These are phyloP conservation scores for Candida neerlandica DNA, from an alignment of 1,139 yeast species.

Conservation along the genomic window DNA sequence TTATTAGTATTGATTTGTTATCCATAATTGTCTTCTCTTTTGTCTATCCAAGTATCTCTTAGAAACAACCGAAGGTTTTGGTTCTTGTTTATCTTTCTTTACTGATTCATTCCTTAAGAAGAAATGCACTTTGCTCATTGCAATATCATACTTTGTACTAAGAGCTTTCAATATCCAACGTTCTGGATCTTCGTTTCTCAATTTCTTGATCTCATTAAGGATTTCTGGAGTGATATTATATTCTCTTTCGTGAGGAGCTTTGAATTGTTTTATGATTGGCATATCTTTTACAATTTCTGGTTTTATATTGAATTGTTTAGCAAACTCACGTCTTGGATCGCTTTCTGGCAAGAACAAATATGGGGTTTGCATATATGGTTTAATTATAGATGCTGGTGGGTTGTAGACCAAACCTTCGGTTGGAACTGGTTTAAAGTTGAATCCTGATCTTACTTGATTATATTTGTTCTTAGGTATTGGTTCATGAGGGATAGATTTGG, in stretches of 20 bases:
- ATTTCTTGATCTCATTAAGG: constrained; percentile 58
- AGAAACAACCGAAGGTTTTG: neutral
- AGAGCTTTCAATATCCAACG: constrained; percentile 69
- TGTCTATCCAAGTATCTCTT: constrained; percentile 39
- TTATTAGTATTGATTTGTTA: constrained; percentile 51
- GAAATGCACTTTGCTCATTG: constrained; percentile 14
- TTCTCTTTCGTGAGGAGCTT: constrained; percentile 40
- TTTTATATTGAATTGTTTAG: constrained; percentile 19
- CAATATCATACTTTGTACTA: constrained; percentile 58
- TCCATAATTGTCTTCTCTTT: constrained; percentile 64
- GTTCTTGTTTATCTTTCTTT: constrained; percentile 14
- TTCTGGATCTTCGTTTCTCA: constrained; percentile 65
- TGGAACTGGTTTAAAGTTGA: constrained; percentile 45
- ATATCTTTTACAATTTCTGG: constrained; percentile 50
- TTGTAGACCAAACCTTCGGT: constrained; percentile 43
- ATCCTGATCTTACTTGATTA: constrained; percentile 41
- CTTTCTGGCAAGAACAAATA: constrained; percentile 66
- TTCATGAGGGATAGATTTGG: constrained; percentile 30
- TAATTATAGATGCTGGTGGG: constrained; percentile 36
- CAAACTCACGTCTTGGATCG: constrained; percentile 58
- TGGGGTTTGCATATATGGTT: constrained; percentile 55
- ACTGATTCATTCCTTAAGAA: constrained; percentile 17
- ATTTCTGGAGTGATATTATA: constrained; percentile 65
- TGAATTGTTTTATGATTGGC: constrained; percentile 49
- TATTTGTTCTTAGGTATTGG: constrained; percentile 42